phyloP scores from a whole-genome alignment of 306 rosid genomes.

The Castanopsis chinensis region DNA sequence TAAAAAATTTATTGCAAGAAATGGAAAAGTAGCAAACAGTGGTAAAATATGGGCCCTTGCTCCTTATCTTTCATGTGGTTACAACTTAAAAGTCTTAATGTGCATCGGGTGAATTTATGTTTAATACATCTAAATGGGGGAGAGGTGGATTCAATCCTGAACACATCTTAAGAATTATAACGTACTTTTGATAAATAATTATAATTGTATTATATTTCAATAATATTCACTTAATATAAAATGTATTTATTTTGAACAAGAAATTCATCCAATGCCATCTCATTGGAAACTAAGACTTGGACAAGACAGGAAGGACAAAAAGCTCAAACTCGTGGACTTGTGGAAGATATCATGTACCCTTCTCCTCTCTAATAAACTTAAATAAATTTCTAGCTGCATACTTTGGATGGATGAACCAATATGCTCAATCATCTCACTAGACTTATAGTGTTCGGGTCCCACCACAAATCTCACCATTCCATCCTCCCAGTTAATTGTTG shows the following conservation, averaged over 20 bases:
- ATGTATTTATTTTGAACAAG: background rate
- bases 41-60: background rate
- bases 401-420: slow-evolving; percentile 76
- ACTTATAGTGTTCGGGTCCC: slow-evolving; percentile 79
- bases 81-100: background rate
- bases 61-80: too few relatives aligned
- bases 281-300: background rate
- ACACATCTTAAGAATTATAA: background rate
- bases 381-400: slow-evolving; percentile 14
- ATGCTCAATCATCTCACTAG: slow-evolving; percentile 69
- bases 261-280: background rate
- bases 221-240: background rate
- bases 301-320: background rate
- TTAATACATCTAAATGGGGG: too few relatives aligned
- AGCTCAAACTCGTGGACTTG: too few relatives aligned
- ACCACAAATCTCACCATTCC: slow-evolving; percentile 92
- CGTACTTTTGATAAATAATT: too few relatives aligned
- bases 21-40: background rate
- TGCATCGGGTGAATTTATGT: background rate
- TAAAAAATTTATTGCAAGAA: background rate
- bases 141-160: too few relatives aligned
- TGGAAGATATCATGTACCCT: background rate
- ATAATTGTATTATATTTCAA: background rate
- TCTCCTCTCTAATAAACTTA: background rate
- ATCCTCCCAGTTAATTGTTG: slow-evolving; percentile 75